Base-by-base conservation (phyloP, 805 yeast species). In the Kluyveromyces aestuarii region DNA sequence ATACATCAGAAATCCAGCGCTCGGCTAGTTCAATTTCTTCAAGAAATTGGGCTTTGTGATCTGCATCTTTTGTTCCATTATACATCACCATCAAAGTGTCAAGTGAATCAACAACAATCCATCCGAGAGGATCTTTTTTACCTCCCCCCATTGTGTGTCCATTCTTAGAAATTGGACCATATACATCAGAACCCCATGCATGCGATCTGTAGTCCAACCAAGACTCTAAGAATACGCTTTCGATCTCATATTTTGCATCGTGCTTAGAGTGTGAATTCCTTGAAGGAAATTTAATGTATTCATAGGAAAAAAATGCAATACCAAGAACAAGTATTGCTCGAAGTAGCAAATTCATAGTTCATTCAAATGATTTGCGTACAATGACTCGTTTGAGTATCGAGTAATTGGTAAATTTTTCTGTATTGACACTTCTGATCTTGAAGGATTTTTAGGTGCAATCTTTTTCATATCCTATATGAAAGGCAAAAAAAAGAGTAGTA, bases 81-180 rank as follows among this genome's bases (percentile, higher is more conserved):
- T 75, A 84, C 96, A 89, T 88, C 19, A 89, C 51, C 70, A 80
- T 74, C 72, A 90, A 66, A 0, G 96, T 85, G 59, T 90, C 97
- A 46, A 90, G 67, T 1, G 91, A 75, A 64, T 89, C 96, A 6
- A 90, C 93, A 58, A 89, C 82, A 61, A 89, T 85, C 96, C 96
- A 89, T 1, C 97, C 97, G 54, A 90, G 66, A 1, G 96, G 96
- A 10, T 30, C 7, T 13, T 30, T 30, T 47, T 73, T 56, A 45
- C 56, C 56, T 6, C 50, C 55, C 5, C 91, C 89, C 88, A 87
- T 84, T 61, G 87, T 84, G 49, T 76, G 70, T 21, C 85, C 87
- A 1, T 56, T 64, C 45, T 80, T 76, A 8, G 75, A 63, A n/a
- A 84, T 59, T 0, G 96, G 96, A 39, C 73, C 72, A 59, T 84